These are phyloP conservation scores for Zymoseptoria ardabiliae DNA, from an alignment of 2,329 filamentous ascomycete genomes.

Conservation along the genomic window DNA sequence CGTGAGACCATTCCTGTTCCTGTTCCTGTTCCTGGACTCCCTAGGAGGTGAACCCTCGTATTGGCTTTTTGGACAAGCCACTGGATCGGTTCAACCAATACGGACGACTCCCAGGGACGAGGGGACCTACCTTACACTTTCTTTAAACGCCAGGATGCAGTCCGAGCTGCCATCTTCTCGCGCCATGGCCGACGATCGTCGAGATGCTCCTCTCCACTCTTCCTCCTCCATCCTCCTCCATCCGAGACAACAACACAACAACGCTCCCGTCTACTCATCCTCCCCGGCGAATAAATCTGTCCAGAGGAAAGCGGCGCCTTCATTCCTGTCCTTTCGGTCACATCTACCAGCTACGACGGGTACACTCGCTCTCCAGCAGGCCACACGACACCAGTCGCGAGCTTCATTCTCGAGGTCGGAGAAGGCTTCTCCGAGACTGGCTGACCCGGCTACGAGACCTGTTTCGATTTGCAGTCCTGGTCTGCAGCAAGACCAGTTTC, in stretches of 20 bases:
- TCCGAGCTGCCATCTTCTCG: neutral
- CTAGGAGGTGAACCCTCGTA: too few species aligned
- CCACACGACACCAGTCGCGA: conserved; percentile 35
- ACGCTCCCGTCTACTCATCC: neutral
- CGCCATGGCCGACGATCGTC: neutral
- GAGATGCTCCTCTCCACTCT: too few species aligned
- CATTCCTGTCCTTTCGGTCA: conserved; percentile 39
- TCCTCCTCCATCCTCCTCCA: neutral
- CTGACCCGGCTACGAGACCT: conserved; percentile 23
- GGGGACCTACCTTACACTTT: neutral
- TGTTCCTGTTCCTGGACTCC: too few species aligned
- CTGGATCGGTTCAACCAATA: neutral
- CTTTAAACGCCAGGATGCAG: neutral
- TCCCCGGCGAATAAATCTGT: neutral
- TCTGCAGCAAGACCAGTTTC: conserved; percentile 12
- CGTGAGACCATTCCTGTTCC: too few species aligned
- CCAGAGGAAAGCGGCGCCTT: conserved; percentile 25
- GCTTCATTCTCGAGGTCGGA: conserved; percentile 37
- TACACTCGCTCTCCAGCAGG: conserved; percentile 43
- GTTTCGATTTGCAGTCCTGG: conserved; percentile 29
- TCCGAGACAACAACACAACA: neutral
- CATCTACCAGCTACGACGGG: conserved; percentile 21
- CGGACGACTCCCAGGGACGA: neutral
- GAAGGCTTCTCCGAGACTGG: conserved; percentile 35
- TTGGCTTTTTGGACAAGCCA: too few species aligned